Evolutionary conservation across 2,329 filamentous ascomycete genomes (phyloP), one percentile per base, ranked within the genome.

Genomic region (Colletotrichum viniferum): DNA sequence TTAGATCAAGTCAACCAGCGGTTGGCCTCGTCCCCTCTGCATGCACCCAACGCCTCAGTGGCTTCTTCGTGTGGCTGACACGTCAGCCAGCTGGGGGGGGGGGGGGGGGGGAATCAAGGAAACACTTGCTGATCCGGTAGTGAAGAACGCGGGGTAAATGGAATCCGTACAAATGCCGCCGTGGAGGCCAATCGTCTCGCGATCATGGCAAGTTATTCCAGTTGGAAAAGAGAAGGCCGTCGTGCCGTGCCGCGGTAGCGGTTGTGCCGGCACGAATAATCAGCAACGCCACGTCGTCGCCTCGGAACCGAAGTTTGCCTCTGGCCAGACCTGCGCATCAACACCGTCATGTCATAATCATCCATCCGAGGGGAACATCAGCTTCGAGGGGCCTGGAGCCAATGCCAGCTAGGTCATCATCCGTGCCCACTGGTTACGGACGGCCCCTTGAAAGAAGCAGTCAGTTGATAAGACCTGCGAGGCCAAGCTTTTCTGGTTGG

Each of bases 401-500:
- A 66, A 16, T 21, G n/a, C 62, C 55, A 55, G 26, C 16, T 63
- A 61, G 43, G 30, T 32, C n/a, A n/a, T 32, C 38, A 72, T 75
- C 69, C 34, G 69, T 75, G 73, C 69, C 34, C 18, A 8, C 9
- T 18, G 34, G 32, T 56, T 63, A 58, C 69, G 34, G 73, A 73
- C 69, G 36, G 70, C 21, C 56, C 73, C 55, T 43, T 64, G 58
- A 52, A 21, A 24, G 24, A n/a, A 63, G 30, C 62, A 67, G n/a
- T 34, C 38, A 5, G n/a, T n/a, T n/a, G n/a, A 73, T 24, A 32
- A 43, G n/a, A 30, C 28, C 34, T 34, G 21, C 18, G 21, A 30
- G 52, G 69, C 63, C 69, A 73, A 73, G 73, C 56, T 75, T 75
- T 74, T 24, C 38, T 62, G 63, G 56, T 32, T 63, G 38, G 21